Evolutionary conservation across 352 stramenopile genomes (phyloP), one percentile per base, ranked within the genome.

Genomic region (Aphanomyces euteiches): DNA sequence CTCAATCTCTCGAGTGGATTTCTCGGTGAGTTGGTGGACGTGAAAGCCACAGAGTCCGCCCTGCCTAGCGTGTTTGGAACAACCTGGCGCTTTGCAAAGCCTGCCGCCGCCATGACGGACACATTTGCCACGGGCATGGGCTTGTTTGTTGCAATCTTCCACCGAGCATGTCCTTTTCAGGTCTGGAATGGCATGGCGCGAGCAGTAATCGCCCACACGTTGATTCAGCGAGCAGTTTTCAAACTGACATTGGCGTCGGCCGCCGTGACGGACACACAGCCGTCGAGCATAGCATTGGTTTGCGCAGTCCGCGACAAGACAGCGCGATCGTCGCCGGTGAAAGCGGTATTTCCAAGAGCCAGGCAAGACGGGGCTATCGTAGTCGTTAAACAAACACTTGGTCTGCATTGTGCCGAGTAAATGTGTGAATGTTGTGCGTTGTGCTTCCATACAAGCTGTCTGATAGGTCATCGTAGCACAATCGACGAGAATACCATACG

Each of bases 111-210:
- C 60, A 41, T 67, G 60, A 36, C 60, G 60, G 4, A 67, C 60
- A 37, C 60, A 67, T 13, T 90, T 77, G 13, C 86, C 84, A 53
- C 84, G 83, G 73, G 90, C 89, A 36, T 90, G 81, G 48, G 90
- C 81, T 67, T 90, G 91, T 43, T 81, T 80, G 21, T 82, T 90
- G 74, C 85, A 93, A 67, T 80, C 80, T 7, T 90, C 78, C 58
- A 88, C 79, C 69, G 89, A 89, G 76, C 85, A 93, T n/a, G 17
- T 12, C 43, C 17, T 50, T 28, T 28, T 28, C 28, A 28, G 28
- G 28, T 28, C 28, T 28, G 28, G 28, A 28, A 28, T 28, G 28
- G 28, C 28, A 28, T 28, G 28, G 28, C 28, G 28, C 28, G 28
- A 28, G 28, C 28, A 28, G 28, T 28, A 28, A 28, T 28, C 28